Evolutionary conservation across 2,329 filamentous ascomycete species (phyloP).

Genomic region (Colletotrichum noveboracense): DNA sequence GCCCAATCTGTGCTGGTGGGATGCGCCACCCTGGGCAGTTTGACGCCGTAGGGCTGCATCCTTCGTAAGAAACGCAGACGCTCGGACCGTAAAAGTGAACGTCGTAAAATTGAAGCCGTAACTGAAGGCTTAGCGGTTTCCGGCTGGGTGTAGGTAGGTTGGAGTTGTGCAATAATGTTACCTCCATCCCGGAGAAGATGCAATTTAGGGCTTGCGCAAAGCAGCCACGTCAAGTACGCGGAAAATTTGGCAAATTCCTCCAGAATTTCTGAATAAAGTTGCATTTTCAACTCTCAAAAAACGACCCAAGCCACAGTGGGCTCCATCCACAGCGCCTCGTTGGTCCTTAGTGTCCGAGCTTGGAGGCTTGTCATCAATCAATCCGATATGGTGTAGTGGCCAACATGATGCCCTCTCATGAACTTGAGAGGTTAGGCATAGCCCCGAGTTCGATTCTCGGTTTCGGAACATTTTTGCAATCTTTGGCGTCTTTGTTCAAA

Average conservation of each 20-base stretch:
- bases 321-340: neutral
- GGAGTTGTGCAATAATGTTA: neutral
- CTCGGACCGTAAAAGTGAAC: neutral
- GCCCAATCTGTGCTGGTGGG: neutral
- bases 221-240: rapidly evolving
- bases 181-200: neutral
- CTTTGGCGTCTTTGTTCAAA: no score
- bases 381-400: constrained; percentile 20
- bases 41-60: neutral
- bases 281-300: neutral
- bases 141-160: neutral
- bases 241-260: rapidly evolving
- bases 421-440: neutral
- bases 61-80: neutral
- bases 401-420: constrained; percentile 17
- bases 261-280: neutral
- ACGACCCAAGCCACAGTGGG: neutral
- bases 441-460: constrained; percentile 18
- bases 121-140: neutral
- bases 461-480: neutral
- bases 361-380: rapidly evolving
- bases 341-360: neutral
- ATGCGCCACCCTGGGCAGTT: neutral
- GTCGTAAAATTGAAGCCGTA: neutral
- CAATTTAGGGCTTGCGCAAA: rapidly evolving